Conservation (phyloP, 2,329 filamentous ascomycete genomes). For the Paramyrothecium roridum region DNA sequence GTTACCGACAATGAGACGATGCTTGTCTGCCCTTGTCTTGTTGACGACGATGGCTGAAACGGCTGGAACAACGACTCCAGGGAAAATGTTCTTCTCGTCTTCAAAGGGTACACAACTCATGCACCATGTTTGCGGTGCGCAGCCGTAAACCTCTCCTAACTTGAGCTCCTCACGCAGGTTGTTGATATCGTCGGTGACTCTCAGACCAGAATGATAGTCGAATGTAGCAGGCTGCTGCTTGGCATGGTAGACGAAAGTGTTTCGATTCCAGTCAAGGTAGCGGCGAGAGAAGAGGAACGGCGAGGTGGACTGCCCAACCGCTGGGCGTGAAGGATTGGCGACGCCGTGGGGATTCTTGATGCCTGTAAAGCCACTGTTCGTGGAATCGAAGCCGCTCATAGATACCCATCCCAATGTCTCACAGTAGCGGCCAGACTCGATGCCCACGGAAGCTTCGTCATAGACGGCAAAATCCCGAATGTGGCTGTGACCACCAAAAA, state of each 20-base stretch:
- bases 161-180: constrained; percentile 48
- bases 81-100: constrained; percentile 51
- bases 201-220: constrained; percentile 43
- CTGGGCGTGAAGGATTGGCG: constrained; percentile 35
- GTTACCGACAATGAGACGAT: constrained; percentile 58
- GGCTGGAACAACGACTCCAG: constrained; percentile 44
- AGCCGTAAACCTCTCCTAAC: constrained; percentile 55
- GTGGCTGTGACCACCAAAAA: constrained; percentile 64
- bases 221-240: constrained; percentile 46
- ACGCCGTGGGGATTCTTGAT: constrained; percentile 31
- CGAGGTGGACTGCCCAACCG: constrained; percentile 30
- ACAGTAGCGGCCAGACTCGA: constrained; percentile 64
- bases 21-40: constrained; percentile 40
- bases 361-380: constrained; percentile 37
- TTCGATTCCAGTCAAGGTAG: constrained; percentile 67
- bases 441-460: constrained; percentile 57
- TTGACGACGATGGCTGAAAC: constrained; percentile 51
- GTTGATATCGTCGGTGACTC: constrained; percentile 47
- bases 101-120: constrained; percentile 51
- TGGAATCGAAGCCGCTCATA: constrained; percentile 55
- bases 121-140: constrained; percentile 59
- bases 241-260: constrained; percentile 63
- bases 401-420: constrained; percentile 66
- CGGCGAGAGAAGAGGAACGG: constrained; percentile 51
- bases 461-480: constrained; percentile 64